Evolutionary conservation across 2,329 filamentous ascomycete genomes (phyloP).

Genomic region (Penicillium sp.): DNA sequence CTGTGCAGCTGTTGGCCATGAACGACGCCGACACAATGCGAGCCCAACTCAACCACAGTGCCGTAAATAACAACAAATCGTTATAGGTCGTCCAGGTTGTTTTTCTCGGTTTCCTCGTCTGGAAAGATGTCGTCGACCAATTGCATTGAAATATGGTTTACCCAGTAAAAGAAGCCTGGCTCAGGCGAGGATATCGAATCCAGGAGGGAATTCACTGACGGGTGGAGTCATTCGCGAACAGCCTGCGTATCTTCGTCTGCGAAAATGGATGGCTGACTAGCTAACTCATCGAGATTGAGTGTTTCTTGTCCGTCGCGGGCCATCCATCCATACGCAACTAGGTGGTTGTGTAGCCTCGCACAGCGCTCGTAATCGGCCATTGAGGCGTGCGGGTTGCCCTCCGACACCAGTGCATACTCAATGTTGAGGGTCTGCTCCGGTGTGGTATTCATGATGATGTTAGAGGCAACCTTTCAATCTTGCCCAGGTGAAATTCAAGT

Average conservation of each 20-base stretch:
- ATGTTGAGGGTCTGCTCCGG: slow-evolving; percentile 7
- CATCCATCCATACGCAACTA: slow-evolving; percentile 20
- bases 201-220: slow-evolving; percentile 13
- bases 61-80: slow-evolving; percentile 15
- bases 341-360: slow-evolving; percentile 21
- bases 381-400: slow-evolving; percentile 4
- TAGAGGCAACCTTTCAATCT: background rate
- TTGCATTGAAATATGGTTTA: slow-evolving; percentile 4
- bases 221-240: slow-evolving; percentile 8
- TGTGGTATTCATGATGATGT: background rate
- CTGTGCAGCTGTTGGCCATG: background rate
- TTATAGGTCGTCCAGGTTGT: background rate
- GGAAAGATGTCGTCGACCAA: slow-evolving; percentile 1
- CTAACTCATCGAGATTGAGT: slow-evolving; percentile 4
- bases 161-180: slow-evolving; percentile 16
- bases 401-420: slow-evolving; percentile 12
- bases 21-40: slow-evolving; percentile 7
- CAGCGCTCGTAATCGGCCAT: slow-evolving; percentile 15
- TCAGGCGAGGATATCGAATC: slow-evolving; percentile 10
- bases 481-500: background rate
- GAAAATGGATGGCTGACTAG: background rate
- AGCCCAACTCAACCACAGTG: slow-evolving; percentile 8
- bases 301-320: slow-evolving; percentile 9
- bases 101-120: slow-evolving; percentile 4
- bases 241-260: background rate